Evolutionary conservation across 805 yeast genomes (phyloP).

Genomic region (Candida montana): DNA sequence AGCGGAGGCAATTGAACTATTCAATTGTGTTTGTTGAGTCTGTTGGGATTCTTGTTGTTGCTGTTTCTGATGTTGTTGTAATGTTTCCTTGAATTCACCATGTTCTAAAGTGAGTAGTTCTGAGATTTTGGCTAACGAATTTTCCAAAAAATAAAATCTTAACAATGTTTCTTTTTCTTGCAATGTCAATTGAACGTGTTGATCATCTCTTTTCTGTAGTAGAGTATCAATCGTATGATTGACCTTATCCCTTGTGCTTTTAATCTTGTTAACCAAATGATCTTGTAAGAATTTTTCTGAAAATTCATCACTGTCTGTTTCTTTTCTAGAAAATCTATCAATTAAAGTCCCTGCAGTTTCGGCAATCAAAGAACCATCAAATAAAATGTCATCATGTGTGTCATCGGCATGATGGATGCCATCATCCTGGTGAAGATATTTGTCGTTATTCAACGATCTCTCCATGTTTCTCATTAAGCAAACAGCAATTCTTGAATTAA

Average conservation of each 20-base stretch:
- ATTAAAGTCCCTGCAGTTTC: constrained; percentile 67
- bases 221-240: constrained; percentile 50
- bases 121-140: constrained; percentile 54
- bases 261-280: constrained; percentile 38
- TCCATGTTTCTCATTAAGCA: constrained; percentile 83
- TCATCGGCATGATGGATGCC: constrained; percentile 39
- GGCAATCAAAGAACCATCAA: constrained; percentile 70
- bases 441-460: constrained; percentile 34
- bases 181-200: constrained; percentile 37
- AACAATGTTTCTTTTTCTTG: constrained; percentile 75
- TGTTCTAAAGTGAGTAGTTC: constrained; percentile 29
- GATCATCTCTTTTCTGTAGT: constrained; percentile 48
- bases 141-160: constrained; percentile 62
- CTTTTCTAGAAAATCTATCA: constrained; percentile 29
- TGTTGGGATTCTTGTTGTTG: constrained; percentile 5
- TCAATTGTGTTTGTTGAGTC: not conserved
- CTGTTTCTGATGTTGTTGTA: constrained; percentile 8
- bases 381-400: constrained; percentile 54
- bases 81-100: constrained; percentile 16
- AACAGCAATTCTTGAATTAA: constrained; percentile 69
- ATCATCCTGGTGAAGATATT: constrained; percentile 20
- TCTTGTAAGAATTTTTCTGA: constrained; percentile 33
- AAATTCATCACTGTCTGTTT: constrained; percentile 27
- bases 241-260: constrained; percentile 33
- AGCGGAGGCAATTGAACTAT: not conserved